Base-by-base conservation (phyloP, 352 stramenopile species). In the Paralagenidium karlingii region DNA sequence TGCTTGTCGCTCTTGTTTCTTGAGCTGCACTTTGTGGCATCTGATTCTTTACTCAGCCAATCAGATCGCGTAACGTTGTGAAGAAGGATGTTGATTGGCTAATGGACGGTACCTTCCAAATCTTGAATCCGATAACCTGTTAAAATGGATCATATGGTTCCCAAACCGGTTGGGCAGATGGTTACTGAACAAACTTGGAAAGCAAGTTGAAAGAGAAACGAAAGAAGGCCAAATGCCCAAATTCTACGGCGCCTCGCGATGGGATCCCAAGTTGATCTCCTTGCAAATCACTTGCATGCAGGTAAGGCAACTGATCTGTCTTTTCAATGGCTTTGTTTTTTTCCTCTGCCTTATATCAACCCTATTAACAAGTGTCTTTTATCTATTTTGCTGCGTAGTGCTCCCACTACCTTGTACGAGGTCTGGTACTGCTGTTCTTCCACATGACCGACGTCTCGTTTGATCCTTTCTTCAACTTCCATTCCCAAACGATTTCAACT, bases 241-340 rank as follows among this genome's bases (percentile, higher is more conserved):
- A 58, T 91, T 91, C 49, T 93, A 91, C 47, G 75, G 70, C 45
- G 49, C 65, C 3, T 53, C 59, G 36, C 75, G 70, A 33, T 93
- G 80, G 80, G 67, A 80, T 47, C 80, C 80, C 13, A 91, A 86
- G 65, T 70, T 93, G 49, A 93, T 91, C 44, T 39, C 83, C 29
- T 58, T 90, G 49, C 80, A 93, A 60, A 93, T 93, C 24, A 38
- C 80, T 16, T 87, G 73, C 50, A 75, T 93, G 67, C 80, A 93
- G 73, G 79, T 90, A 43, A 27, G 54, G 22, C 0, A 12, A 15
- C 26, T 26, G 8, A 20, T 19, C 4, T n/a, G 30, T 19, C 10
- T 11, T 20, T 18, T 48, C 19, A 22, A 10, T 36, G 0, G 3
- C 1, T 19, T 5, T 22, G 22, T 34, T 6, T 18, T 5, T 42